Base-by-base conservation (phyloP, 1,139 yeast genomes). In the Debaryomyces singareniensis region DNA sequence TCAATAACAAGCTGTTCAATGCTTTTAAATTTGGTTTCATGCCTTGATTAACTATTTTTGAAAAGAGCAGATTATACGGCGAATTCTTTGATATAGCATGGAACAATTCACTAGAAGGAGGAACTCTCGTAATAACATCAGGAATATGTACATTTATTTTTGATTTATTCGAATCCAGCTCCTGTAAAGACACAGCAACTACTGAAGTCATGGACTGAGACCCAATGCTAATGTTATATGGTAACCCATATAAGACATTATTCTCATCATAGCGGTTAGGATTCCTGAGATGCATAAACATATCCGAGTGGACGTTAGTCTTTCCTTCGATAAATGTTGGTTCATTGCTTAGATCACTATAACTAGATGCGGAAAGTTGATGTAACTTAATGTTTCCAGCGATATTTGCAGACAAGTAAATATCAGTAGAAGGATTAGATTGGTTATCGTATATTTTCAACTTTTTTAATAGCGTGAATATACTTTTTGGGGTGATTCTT, bases 141-240 rank as follows among this genome's bases (percentile, higher is more conserved):
- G 72, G 71, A 11, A 69, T 43, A 38, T 70, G 75, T n/a, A 70
- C 35, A 32, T 62, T 61, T n/a, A 66, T 35, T 12, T 37, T 29
- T 34, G 53, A 52, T 33, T 51, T 50, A 27, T 67, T 42, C 1
- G 62, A 39, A 38, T 55, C 59, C 25, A 55, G 36, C 25, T 53
- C 52, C 28, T 57, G 65, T 22, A 62, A 34, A 0, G 71, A 65
- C 1, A 66, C 39, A 1, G 53, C 68, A 27, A 57, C 24, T 10
- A 34, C 33, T 5, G 42, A 34, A 6, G 15, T 10, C 5, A 14
- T 15, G n/a, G 22, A 15, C 3, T 27, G 18, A 9, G 28, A n/a
- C 25, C 18, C 30, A 6, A 39, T 34, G 10, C 11, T 5, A 7
- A n/a, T 5, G n/a, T 10, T 14, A 20, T 7, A 7, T 2, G 55